Conservation (phyloP, 2,329 filamentous ascomycete species). For the Alternaria incomplexa region DNA sequence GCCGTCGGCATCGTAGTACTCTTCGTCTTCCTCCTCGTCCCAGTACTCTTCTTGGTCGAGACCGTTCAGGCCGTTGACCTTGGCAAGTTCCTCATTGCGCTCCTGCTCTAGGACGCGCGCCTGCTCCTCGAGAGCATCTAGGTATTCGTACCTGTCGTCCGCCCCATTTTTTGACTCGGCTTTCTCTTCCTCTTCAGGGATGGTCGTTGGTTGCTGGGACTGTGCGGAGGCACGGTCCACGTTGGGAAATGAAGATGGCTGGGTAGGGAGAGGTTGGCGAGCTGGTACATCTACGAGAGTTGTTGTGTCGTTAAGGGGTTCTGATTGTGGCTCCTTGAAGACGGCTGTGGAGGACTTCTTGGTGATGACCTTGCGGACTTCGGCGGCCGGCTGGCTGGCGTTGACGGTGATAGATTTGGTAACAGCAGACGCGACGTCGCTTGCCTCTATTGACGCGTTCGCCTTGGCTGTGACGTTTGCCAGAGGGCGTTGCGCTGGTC, state of each 20-base stretch:
- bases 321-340: constrained; percentile 57
- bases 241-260: constrained; percentile 30
- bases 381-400: constrained; percentile 41
- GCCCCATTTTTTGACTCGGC: constrained; percentile 25
- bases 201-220: constrained; percentile 22
- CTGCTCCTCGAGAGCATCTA: constrained; percentile 47
- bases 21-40: constrained; percentile 75
- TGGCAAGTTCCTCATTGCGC: constrained; percentile 44
- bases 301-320: constrained; percentile 21
- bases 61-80: constrained; percentile 22
- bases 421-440: constrained; percentile 23
- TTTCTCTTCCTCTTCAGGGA: constrained; percentile 19
- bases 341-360: constrained; percentile 60
- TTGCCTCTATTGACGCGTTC: constrained; percentile 21
- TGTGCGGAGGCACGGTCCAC: constrained; percentile 28
- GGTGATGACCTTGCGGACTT: constrained; percentile 55
- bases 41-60: constrained; percentile 73
- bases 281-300: constrained; percentile 24
- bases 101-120: constrained; percentile 45
- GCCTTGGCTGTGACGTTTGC: constrained; percentile 30
- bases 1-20: constrained; percentile 73
- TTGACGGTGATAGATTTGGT: constrained; percentile 34
- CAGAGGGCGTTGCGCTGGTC: constrained; percentile 68
- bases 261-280: constrained; percentile 28
- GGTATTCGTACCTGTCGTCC: constrained; percentile 43